Base-by-base conservation (phyloP, 495 filamentous ascomycete species). In the Articulospora tetracladia region DNA sequence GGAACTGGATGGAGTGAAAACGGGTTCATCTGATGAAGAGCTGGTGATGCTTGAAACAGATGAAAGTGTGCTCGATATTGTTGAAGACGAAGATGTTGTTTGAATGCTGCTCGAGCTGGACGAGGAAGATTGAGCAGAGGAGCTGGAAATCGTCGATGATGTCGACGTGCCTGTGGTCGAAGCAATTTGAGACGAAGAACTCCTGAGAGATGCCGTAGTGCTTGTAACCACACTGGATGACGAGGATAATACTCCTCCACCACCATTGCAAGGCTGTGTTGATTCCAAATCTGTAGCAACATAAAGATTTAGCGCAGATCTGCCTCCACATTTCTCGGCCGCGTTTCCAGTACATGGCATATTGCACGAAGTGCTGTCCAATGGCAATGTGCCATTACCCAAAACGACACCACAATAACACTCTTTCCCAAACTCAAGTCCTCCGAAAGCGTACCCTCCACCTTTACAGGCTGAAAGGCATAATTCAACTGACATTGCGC, bases 331-430 rank as follows among this genome's bases (percentile, higher is more conserved):
- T 0, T 53, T 75, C 61, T 82, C 63, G 3, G 34, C 56, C 0
- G 68, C 19, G 58, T 82, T 69, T 17, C 83, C 83, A 22, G 75
- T 74, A 72, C 81, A 84, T 10, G 71, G 44, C 60, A 77, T 73
- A 53, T 73, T 64, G 65, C 81, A 82, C 17, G 74, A 63, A 1
- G 52, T 57, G 23, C 58, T 46, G 26, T 48, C 48, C 1, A 76
- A 68, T 10, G 74, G 58, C 4, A 55, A 57, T 11, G 78, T 82
- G 53, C 76, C 76, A 59, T 79, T 80, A 24, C 74, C 78, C 39
- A 68, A 50, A 24, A 66, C 61, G n/a, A 69, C 58, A 11, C 57
- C 46, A 32, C 55, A 58, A 49, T 55, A 71, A 47, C 58, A 79
- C 62, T 71, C 75, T 67, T 75, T 68, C 34, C 72, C 73, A 61